Evolutionary conservation across 2,329 filamentous ascomycete species (phyloP).

Genomic region (Exophiala viscosa): DNA sequence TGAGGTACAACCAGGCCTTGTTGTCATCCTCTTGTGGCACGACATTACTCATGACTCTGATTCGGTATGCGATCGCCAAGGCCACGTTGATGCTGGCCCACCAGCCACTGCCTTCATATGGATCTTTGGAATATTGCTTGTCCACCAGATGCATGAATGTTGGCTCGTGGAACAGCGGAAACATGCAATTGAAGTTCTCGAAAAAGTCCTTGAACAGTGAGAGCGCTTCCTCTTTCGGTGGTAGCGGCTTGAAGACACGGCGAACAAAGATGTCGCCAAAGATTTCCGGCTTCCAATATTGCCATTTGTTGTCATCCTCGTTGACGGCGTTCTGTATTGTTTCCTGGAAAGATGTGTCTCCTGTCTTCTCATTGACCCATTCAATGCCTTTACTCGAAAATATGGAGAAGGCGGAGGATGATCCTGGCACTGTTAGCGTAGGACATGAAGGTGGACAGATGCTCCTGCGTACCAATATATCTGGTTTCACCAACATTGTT

Average conservation of each 20-base stretch:
- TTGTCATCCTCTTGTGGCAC: conserved; percentile 88
- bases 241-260: conserved; percentile 76
- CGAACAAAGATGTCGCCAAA: conserved; percentile 89
- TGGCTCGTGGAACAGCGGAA: conserved; percentile 93
- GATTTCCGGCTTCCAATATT: conserved; percentile 96
- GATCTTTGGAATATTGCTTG: conserved; percentile 85
- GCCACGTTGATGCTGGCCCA: conserved; percentile 96
- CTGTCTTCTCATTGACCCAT: conserved; percentile 97
- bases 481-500: conserved; percentile 92
- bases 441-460: conserved; percentile 4
- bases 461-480: conserved; percentile 72
- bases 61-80: conserved; percentile 84
- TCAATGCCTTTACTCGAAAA: conserved; percentile 97
- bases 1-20: conserved; percentile 91
- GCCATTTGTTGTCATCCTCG: conserved; percentile 89
- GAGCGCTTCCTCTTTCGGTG: conserved; percentile 79
- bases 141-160: conserved; percentile 98
- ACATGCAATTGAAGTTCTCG: conserved; percentile 98
- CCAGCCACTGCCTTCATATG: conserved; percentile 94
- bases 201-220: conserved; percentile 92
- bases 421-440: conserved; percentile 57
- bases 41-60: conserved; percentile 92
- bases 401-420: conserved; percentile 96
- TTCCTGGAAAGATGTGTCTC: conserved; percentile 88
- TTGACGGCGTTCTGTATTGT: conserved; percentile 79